A percentile compares a stretch with the other conserved stretches of the same genome.
Evolutionary conservation across 768 basidiomycete species (phyloP).

Genomic region (Lentinula sp.): DNA sequence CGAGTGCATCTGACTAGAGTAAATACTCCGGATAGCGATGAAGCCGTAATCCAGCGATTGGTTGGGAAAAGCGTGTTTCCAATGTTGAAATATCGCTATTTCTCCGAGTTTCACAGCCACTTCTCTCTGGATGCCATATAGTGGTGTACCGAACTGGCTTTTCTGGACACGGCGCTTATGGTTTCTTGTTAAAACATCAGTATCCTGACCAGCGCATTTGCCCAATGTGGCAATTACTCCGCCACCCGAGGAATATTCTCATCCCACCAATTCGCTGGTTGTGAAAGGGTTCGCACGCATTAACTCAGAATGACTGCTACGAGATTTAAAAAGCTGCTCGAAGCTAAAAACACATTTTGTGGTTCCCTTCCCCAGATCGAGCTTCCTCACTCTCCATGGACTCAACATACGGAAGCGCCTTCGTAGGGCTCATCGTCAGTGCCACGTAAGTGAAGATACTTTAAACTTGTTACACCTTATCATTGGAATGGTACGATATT

Average conservation of each 20-base stretch:
- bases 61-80: neutral
- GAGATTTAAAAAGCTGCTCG: neutral
- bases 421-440: constrained; percentile 37
- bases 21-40: neutral
- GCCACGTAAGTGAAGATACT: constrained; percentile 28
- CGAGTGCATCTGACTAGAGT: neutral
- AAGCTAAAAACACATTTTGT: neutral
- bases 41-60: neutral
- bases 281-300: neutral
- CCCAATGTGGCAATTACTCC: neutral
- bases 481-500: neutral
- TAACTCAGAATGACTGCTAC: neutral
- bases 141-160: neutral
- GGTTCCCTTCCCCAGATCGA: neutral
- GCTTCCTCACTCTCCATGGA: neutral
- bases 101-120: neutral
- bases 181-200: neutral
- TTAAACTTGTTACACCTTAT: neutral
- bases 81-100: neutral
- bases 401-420: constrained; percentile 35
- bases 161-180: neutral
- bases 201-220: neutral
- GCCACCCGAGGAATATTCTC: neutral
- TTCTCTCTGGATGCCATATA: neutral
- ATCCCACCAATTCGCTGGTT: neutral